These are phyloP conservation scores for Hypoxylon sp. DNA, from an alignment of 2,329 filamentous ascomycete genomes.

Conservation along the genomic window DNA sequence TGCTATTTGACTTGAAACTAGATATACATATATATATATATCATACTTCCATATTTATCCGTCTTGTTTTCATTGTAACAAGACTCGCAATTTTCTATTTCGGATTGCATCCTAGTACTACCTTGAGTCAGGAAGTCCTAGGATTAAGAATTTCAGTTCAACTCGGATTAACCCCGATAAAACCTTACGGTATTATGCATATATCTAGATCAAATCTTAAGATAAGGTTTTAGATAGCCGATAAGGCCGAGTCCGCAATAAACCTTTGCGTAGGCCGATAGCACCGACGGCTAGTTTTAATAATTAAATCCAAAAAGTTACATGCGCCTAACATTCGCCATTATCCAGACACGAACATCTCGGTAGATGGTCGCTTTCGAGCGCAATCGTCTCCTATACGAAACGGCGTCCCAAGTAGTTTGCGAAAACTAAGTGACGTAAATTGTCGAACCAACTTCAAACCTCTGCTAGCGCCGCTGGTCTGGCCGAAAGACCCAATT, in stretches of 20 bases:
- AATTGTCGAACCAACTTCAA: conserved; percentile 19
- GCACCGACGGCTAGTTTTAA: conserved; percentile 27
- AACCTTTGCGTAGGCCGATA: conserved; percentile 29
- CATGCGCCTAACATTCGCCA: conserved; percentile 4
- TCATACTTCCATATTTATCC: no score
- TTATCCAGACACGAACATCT: conserved; percentile 10
- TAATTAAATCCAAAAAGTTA: conserved; percentile 32
- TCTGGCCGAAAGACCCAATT: conserved; percentile 25
- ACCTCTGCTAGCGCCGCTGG: conserved; percentile 9
- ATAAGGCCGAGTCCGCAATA: conserved; percentile 15
- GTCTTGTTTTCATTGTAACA: no score
- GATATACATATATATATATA: no score
- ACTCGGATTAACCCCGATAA: no score
- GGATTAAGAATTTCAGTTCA: no score
- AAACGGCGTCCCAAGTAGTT: background rate
- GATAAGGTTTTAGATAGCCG: conserved; percentile 12
- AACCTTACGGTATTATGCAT: no score
- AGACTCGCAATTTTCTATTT: no score
- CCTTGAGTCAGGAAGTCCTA: no score
- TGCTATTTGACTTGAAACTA: no score
- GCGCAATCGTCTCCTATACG: conserved; percentile 27
- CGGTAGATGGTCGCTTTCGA: conserved; percentile 31
- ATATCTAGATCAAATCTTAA: no score
- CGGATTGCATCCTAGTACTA: no score
- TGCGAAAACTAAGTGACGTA: conserved; percentile 5